Base-by-base conservation (phyloP, 2,329 filamentous ascomycete genomes). In the Penicillium sp. region DNA sequence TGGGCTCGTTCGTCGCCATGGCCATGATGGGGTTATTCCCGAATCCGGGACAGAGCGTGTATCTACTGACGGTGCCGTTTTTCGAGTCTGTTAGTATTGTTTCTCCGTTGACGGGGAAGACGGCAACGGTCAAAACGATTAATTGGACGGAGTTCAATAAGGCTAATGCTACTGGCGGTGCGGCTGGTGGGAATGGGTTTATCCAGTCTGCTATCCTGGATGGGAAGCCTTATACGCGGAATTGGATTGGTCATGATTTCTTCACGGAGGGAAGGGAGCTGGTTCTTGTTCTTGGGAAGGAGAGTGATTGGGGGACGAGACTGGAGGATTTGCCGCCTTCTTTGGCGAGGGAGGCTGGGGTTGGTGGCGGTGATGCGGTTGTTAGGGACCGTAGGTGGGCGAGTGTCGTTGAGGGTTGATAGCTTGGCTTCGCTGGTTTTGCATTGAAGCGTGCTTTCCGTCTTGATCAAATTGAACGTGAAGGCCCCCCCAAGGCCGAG, bases 1-100 rank as follows among this genome's bases (percentile, higher is more conserved):
- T 86, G 82, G 83, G 82, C 39, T 78, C 77, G 0, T 86, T 85
- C 53, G 70, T 81, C 2, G 79, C 80, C 0, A 78, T 85, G 19
- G 70, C 76, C 10, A 85, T 86, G 82, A 79, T 86, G 72, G 83
- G 83, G 0, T 67, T 86, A 7, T 87, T 84, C 63, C 83, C 83
- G 0, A 82, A 84, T 47, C 75, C 81, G 0, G 83, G 82, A 0
- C 83, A 86, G 59, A 71, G 84, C 53, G 81, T 85, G 1, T 86
- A 86, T 57, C 74, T 86, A 7, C 83, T 86, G 54, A 84, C 72
- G 0, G 78, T 83, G 0, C 83, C 83, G 0, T 87, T 79, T 60
- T 87, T 87, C 55, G 71, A 77, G 53, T 69, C 72, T n/a, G 73
- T 86, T 1, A 76, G 74, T 41, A 73, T 86, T 45, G 78, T 68